These are phyloP conservation scores for Imleria badia DNA, from an alignment of 768 basidiomycete species.

Conservation along the genomic window DNA sequence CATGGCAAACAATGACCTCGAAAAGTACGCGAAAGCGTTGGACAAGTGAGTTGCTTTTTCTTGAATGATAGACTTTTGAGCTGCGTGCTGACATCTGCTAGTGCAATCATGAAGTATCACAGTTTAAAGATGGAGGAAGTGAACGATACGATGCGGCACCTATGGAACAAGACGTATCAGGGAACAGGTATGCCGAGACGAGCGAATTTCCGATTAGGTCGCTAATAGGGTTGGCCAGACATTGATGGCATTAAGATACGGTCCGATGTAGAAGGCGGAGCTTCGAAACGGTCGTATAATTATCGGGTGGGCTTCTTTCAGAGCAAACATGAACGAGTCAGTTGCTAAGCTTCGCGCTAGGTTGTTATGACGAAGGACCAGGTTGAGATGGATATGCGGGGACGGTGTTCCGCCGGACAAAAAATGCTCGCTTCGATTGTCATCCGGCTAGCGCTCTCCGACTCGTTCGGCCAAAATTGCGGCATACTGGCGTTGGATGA, in stretches of 20 bases:
- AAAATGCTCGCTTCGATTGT: constrained; percentile 99
- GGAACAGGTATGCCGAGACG: constrained; percentile 71
- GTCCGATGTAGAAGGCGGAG: constrained; percentile 89
- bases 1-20: constrained; percentile 95
- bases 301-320: constrained; percentile 67
- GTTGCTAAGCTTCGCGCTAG: constrained; percentile 40
- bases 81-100: constrained; percentile 34
- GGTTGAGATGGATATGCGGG: constrained; percentile 99
- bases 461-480: constrained; percentile 97
- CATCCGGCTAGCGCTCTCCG: constrained; percentile 94
- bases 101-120: constrained; percentile 99
- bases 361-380: constrained; percentile 99
- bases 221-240: constrained; percentile 50
- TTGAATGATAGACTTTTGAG: not conserved
- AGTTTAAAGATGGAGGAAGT: constrained; percentile 98
- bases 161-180: constrained; percentile 99
- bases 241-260: constrained; percentile 97
- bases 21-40: constrained; percentile 96
- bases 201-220: not conserved
- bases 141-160: constrained; percentile 93
- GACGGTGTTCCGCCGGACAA: constrained; percentile 96
- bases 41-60: constrained; percentile 68
- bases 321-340: constrained; percentile 2
- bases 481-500: constrained; percentile 97
- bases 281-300: constrained; percentile 93